Base-by-base conservation (phyloP, 208 protist genomes). In the Leishmania mexicana region DNA sequence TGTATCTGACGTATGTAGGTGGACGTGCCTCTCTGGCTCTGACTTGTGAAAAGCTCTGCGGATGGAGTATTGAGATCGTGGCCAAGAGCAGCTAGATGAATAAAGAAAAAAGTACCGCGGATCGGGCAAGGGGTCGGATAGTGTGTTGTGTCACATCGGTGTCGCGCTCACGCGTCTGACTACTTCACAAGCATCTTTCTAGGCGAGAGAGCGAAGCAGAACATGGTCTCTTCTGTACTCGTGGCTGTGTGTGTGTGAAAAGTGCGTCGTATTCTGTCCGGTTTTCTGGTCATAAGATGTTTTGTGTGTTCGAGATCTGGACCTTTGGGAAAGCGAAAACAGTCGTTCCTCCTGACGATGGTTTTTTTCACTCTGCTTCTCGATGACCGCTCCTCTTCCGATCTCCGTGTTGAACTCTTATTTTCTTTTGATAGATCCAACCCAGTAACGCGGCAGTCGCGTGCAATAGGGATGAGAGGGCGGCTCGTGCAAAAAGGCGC, bases 401-500 rank as follows among this genome's bases (percentile, higher is more conserved):
- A 58, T 58, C 47, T 58, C 47, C 10, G 13, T 75, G 47, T 60
- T 19, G 42, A n/a, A 4, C 38, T 49, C 38, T 42, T n/a, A 6
- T n/a, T 57, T 28, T 51, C 0, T 79, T 45, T 1, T 35, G 28
- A 42, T 40, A 62, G 73, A 51, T 28, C 17, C 1, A 47, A 15
- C 42, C 19, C 28, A 31, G 28, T 40, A 62, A 3, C 73, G 73
- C 13, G 47, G 73, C 31, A 76, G 5, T 62, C n/a, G 4, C 17
- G 28, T 76, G n/a, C 51, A 11, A 4, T 60, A 40, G 64, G 45
- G 35, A 96, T 95, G 91, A 88, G 86, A 42, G 79, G 86, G 21
- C 88, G 83, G 76, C 72, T 87, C 7, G 86, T 92, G 38, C 84
- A 87, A 28, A 94, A 89, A 70, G 87, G 89, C 31, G 64, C 93